phyloP scores from a whole-genome alignment of 148 eudicot species.

The Nyssa sinensis region DNA sequence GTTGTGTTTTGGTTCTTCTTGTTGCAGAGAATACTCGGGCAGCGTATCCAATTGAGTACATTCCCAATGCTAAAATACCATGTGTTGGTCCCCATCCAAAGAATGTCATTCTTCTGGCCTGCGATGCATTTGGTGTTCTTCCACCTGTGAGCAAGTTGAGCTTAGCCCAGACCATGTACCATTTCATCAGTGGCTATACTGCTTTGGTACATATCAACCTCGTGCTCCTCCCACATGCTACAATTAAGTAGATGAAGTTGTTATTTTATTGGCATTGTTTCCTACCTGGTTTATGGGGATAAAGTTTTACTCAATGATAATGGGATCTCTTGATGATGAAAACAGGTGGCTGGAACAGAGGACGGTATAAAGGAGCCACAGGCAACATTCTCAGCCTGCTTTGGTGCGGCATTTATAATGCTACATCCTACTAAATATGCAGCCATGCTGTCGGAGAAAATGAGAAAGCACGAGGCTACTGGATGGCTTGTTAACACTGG shows the following conservation, averaged over 20 bases:
- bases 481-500: conserved; percentile 94
- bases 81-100: conserved; percentile 92
- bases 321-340: neutral
- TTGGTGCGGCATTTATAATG: conserved; percentile 90
- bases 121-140: conserved; percentile 91
- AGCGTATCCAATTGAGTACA: conserved; percentile 86
- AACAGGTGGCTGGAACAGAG: conserved; percentile 78
- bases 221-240: too few species aligned
- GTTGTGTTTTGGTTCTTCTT: neutral
- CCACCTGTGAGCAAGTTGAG: conserved; percentile 85
- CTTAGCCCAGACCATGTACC: conserved; percentile 92
- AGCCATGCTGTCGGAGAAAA: conserved; percentile 77
- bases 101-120: conserved; percentile 82
- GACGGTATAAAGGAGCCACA: conserved; percentile 77
- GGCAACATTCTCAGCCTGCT: conserved; percentile 82
- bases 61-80: conserved; percentile 81
- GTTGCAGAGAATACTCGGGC: conserved; percentile 81
- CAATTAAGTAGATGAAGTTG: too few species aligned
- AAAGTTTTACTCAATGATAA: neutral
- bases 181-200: conserved; percentile 94
- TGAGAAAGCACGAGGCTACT: conserved; percentile 69
- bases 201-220: conserved; percentile 47
- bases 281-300: neutral
- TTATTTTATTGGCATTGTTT: too few species aligned
- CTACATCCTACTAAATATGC: conserved; percentile 83